A percentile compares a stretch with the other conserved stretches of the same genome.
These are phyloP conservation scores for Malus domestica DNA, from an alignment of 306 rosid genomes.

Conservation along the genomic window ASM211411v1 NC_041789.1:17716501-17717000, in stretches of 20 bases:
- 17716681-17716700: neutral
- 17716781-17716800: slow-evolving; percentile 58
- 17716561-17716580: slow-evolving; percentile 45
- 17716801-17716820: slow-evolving; percentile 56
- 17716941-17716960: neutral
- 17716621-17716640: slow-evolving; percentile 35
- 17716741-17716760: slow-evolving; percentile 78
- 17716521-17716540: slow-evolving; percentile 18
- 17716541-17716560: slow-evolving; percentile 56
- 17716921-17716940: neutral
- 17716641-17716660: neutral
- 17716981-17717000: neutral
- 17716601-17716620: slow-evolving; percentile 86
- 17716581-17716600: slow-evolving; percentile 79
- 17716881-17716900: neutral
- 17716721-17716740: slow-evolving; percentile 41
- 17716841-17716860: slow-evolving; percentile 55
- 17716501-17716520: slow-evolving; percentile 19
- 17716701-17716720: neutral
- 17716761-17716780: slow-evolving; percentile 49
- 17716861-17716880: neutral
- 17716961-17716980: neutral
- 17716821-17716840: slow-evolving; percentile 56
- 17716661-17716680: neutral
- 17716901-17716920: neutral